Conservation (phyloP, 2,329 filamentous ascomycete species). For the Botryosphaeria agaves region DNA sequence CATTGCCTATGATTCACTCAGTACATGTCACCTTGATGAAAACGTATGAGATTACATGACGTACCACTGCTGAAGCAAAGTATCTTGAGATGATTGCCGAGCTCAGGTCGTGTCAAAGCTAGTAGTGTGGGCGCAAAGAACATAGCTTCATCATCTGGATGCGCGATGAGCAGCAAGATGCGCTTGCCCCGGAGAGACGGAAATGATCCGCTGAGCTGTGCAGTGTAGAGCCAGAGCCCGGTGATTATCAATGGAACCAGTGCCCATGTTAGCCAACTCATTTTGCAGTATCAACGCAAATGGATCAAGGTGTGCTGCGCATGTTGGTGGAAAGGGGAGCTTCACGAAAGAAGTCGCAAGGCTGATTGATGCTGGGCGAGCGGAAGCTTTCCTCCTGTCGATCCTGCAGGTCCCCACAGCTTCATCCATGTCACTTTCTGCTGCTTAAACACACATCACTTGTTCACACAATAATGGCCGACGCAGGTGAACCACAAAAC, state of each 20-base stretch:
- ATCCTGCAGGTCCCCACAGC: not conserved
- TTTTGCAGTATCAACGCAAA: constrained; percentile 9
- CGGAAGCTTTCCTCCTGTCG: not conserved
- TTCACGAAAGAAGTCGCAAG: not conserved
- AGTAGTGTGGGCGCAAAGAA: constrained; percentile 88
- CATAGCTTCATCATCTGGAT: constrained; percentile 98
- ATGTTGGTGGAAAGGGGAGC: not conserved
- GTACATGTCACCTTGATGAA: no score
- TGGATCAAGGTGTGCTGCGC: not conserved
- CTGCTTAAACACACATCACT: not conserved
- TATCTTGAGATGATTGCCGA: constrained; percentile 86
- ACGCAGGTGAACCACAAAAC: constrained; percentile 11
- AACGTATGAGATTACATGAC: constrained; percentile 5
- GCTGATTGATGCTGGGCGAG: not conserved
- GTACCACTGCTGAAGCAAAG: constrained; percentile 75
- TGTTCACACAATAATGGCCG: not conserved
- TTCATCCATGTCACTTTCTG: not conserved
- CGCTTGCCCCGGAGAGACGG: constrained; percentile 64
- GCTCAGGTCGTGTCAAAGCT: constrained; percentile 60
- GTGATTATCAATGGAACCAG: constrained; percentile 23
- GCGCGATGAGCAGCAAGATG: constrained; percentile 83
- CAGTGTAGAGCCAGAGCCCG: constrained; percentile 29
- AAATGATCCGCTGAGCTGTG: constrained; percentile 30
- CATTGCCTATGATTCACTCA: constrained; percentile 43
- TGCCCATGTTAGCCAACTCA: constrained; percentile 23